Base-by-base conservation (phyloP, 257 asterid species). In the Capsicum rhomboideum region DNA sequence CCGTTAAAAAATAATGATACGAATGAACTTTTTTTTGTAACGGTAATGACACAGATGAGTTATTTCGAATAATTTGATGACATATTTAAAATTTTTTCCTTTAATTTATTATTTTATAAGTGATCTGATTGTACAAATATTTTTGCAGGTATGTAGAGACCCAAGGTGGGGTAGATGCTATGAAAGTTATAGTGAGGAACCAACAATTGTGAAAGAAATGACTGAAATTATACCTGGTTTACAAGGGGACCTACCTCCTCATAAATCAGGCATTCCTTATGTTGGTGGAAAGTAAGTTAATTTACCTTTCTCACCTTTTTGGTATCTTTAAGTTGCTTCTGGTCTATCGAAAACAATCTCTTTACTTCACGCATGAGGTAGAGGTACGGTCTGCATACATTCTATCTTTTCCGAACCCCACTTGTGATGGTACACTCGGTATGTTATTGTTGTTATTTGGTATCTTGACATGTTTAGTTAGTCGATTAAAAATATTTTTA, bases 91-190 rank as follows among this genome's bases (percentile, higher is more conserved):
- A n/a, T n/a, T n/a, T n/a, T n/a, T n/a, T n/a, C n/a, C n/a, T n/a
- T n/a, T n/a, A n/a, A n/a, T n/a, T n/a, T n/a, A n/a, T n/a, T n/a
- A 66, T 4, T 29, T 17, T 67, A 67, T 67, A 17, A 31, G 46
- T 31, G 46, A 66, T 66, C 14, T 66, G 13, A 29, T 66, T 29
- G 21, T 29, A 29, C 7, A 3, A 67, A 67, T 31, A 67, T 67
- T 40, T 40, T 17, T 4, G 20, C 13, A 88, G 91, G 89, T 88
- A 10, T 88, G 91, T 53, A 88, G 89, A 83, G 91, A 88, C 63
- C 91, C 74, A 21, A 88, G 91, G 81, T 92, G 95, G 95, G 95
- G 95, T 23, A 80, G 95, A 34, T 92, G 95, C 74, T 92, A 84
- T 4, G 95, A 91, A 67, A 90, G 93, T 82, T 91, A 89, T 59